Percentiles rank a stretch among this genome's conserved stretches.
Evolutionary conservation across 495 filamentous ascomycete genomes (phyloP).

Genomic region (Penicillium odoratum): DNA sequence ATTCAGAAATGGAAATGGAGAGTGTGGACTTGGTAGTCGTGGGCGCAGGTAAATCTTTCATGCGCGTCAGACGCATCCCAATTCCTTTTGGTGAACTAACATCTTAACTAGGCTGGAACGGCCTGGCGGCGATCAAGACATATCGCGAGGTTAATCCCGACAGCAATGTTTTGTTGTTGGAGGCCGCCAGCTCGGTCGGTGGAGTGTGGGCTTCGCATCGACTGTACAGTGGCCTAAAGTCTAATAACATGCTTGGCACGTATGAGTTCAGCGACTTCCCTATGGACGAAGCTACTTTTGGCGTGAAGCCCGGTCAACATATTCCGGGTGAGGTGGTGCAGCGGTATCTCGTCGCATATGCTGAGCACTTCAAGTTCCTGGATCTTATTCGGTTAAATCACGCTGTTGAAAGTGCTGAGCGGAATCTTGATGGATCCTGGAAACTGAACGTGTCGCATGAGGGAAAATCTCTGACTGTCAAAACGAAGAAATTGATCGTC

Average conservation of each 20-base stretch:
- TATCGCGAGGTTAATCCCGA: slow-evolving; percentile 56
- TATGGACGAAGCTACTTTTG: slow-evolving; percentile 61
- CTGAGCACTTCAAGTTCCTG: slow-evolving; percentile 57
- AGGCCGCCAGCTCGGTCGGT: slow-evolving; percentile 58
- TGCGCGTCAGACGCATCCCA: neutral
- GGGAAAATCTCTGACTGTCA: slow-evolving; percentile 28
- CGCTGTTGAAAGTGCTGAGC: slow-evolving; percentile 53
- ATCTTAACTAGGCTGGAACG: slow-evolving; percentile 50
- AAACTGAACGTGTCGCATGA: slow-evolving; percentile 30
- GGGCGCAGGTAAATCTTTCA: slow-evolving; percentile 43
- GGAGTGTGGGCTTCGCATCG: slow-evolving; percentile 69
- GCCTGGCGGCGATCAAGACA: slow-evolving; percentile 61
- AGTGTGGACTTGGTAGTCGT: slow-evolving; percentile 40
- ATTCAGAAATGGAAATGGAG: slow-evolving; percentile 19
- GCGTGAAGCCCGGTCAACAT: slow-evolving; percentile 61
- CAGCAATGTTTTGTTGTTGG: slow-evolving; percentile 52
- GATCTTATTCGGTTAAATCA: slow-evolving; percentile 53
- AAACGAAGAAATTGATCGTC: slow-evolving; percentile 61
- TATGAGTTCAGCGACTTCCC: slow-evolving; percentile 74
- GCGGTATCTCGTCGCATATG: slow-evolving; percentile 64
- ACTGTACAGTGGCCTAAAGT: slow-evolving; percentile 66
- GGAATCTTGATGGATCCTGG: slow-evolving; percentile 43
- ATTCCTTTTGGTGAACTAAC: neutral
- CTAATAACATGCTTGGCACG: slow-evolving; percentile 63
- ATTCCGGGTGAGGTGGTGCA: slow-evolving; percentile 67